Evolutionary conservation across 148 eudicot genomes (phyloP), one percentile per base, ranked within the genome.

Genomic region (Cornus florida): DNA sequence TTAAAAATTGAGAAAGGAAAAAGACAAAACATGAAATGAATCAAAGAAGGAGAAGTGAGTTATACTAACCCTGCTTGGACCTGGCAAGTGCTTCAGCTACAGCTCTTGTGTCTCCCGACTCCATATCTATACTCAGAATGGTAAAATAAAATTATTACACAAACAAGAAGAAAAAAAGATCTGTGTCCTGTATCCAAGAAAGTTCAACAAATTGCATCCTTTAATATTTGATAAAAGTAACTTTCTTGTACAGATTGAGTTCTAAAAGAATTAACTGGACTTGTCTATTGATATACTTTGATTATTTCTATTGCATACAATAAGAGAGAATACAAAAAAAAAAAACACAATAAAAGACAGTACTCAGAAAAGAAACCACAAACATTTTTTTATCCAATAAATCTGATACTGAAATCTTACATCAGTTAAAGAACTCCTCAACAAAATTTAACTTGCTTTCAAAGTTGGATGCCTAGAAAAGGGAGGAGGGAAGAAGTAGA

Each of bases 81-180:
- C 88, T 87, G 74, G 91, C 87, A 85, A 95, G 90, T 76, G 99
- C 99, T 87, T 89, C 91, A 65, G 99, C 99, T 67, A 95, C 91
- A 65, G 91, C 80, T 56, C 87, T 86, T 76, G 97, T 81, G 76
- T 95, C 93, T 67, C 89, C 90, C 64, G 82, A 85, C 86, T 89
- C 95, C 75, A 86, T 92, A 81, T 90, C 99, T 95, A 76, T 75
- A 77, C 67, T 23, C 86, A 75, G 65, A 41, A 75, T 33, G 17
- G 60, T 1, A 1, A 67, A 66, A 20, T 19, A 70, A 13, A 69
- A 70, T 43, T 5, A 17, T 67, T 1, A 28, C 24, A 17, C 31
- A 64, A n/a, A 13, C 20, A 17, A 62, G 19, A 62, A n/a, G 23
- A 5, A 62, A 17, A 17, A 62, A 62, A 62, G 8, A 62, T 20